Evolutionary conservation across 768 basidiomycete species (phyloP).

Genomic region (Lactarius deliciosus): DNA sequence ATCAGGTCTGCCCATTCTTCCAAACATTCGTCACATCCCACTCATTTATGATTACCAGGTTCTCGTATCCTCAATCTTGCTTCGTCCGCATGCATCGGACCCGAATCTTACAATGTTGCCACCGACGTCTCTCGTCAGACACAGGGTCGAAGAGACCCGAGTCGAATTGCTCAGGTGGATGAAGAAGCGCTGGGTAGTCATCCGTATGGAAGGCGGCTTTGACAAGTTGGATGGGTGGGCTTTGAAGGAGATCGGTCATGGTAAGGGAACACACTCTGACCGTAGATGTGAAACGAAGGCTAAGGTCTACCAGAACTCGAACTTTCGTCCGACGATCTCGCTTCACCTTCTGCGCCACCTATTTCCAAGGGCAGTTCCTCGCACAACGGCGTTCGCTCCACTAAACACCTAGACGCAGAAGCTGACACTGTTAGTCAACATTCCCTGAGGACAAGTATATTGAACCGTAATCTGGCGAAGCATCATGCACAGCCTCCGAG

Average conservation of each 20-base stretch:
- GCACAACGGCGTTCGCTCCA: constrained; percentile 30
- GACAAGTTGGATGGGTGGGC: constrained; percentile 83
- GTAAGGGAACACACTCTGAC: constrained; percentile 45
- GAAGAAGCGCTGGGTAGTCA: constrained; percentile 70
- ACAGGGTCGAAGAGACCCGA: constrained; percentile 70
- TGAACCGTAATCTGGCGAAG: constrained; percentile 37
- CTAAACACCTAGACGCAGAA: constrained; percentile 36
- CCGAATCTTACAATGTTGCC: constrained; percentile 61
- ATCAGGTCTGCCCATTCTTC: constrained; percentile 57
- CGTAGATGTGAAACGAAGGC: constrained; percentile 6
- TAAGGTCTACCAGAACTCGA: constrained; percentile 61
- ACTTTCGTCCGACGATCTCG: constrained; percentile 69
- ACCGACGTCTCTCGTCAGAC: constrained; percentile 66
- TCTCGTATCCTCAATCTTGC: constrained; percentile 68
- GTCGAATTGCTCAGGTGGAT: constrained; percentile 72
- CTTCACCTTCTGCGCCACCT: constrained; percentile 41
- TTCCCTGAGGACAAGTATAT: constrained; percentile 47
- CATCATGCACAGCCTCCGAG: constrained; percentile 35
- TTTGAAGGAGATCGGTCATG: constrained; percentile 80
- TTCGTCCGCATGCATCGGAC: constrained; percentile 63
- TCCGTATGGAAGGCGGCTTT: constrained; percentile 79
- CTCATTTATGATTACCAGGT: constrained; percentile 43
- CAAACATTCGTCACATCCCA: neutral
- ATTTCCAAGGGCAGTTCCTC: constrained; percentile 27
- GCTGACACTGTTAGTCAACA: constrained; percentile 46